Conservation (phyloP, 2,329 filamentous ascomycete genomes). For the Neonectria faginata region DNA sequence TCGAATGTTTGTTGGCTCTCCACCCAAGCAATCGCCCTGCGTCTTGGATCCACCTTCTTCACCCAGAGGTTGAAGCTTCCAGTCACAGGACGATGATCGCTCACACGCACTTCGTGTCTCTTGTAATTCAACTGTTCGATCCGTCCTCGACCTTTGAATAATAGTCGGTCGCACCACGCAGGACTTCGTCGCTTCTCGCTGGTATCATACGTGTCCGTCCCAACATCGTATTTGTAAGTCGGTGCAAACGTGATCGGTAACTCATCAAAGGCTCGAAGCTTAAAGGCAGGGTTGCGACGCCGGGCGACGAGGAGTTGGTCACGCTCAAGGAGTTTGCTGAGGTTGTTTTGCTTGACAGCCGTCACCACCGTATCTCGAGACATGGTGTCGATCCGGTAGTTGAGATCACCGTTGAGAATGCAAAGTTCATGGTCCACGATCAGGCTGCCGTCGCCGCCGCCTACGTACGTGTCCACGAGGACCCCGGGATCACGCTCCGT, state of each 20-base stretch:
- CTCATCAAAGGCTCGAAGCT: constrained; percentile 90
- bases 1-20: constrained; percentile 81
- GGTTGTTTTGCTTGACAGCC: constrained; percentile 83
- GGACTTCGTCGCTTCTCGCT: constrained; percentile 95
- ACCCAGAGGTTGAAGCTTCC: constrained; percentile 84
- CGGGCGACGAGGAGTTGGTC: constrained; percentile 92
- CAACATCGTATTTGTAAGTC: constrained; percentile 98
- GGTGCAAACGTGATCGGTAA: constrained; percentile 90
- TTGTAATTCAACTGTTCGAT: constrained; percentile 90
- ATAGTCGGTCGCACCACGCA: constrained; percentile 94
- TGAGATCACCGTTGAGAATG: constrained; percentile 93
- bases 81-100: constrained; percentile 93
- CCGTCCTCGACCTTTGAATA: constrained; percentile 85
- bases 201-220: constrained; percentile 92
- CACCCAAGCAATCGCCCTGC: constrained; percentile 75
- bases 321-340: constrained; percentile 87
- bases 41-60: constrained; percentile 80
- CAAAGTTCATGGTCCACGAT: constrained; percentile 98
- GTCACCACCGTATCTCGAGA: constrained; percentile 91
- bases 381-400: constrained; percentile 98
- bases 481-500: constrained; percentile 73
- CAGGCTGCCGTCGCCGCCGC: constrained; percentile 95
- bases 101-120: constrained; percentile 89
- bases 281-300: constrained; percentile 89
- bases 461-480: constrained; percentile 82